A percentile compares a stretch with the other conserved stretches of the same genome.
Conservation (phyloP, 306 rosid genomes). For the Ammopiptanthus mongolicus region DNA sequence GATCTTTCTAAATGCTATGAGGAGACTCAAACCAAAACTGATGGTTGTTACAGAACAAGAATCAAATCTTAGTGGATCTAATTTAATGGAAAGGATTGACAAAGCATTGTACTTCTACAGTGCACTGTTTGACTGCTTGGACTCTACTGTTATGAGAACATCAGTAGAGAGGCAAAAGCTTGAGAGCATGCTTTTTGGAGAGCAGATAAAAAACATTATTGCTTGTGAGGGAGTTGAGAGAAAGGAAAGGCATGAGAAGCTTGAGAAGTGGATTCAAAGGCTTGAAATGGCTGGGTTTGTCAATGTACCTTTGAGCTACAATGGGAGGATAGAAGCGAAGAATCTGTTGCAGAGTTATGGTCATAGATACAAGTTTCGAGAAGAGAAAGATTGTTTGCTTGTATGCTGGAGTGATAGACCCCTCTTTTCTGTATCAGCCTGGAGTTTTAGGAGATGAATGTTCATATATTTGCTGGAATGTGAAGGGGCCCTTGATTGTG, state of each 20-base stretch:
- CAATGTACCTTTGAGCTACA: conserved; percentile 48
- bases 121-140: conserved; percentile 76
- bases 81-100: conserved; percentile 58
- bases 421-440: conserved; percentile 53
- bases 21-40: conserved; percentile 60
- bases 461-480: neutral
- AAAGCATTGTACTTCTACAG: conserved; percentile 60
- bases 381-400: conserved; percentile 43
- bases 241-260: conserved; percentile 72
- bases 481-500: neutral
- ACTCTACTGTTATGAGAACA: conserved; percentile 54
- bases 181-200: conserved; percentile 70
- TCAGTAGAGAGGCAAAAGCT: conserved; percentile 55
- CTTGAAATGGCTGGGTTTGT: conserved; percentile 63
- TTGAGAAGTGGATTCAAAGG: conserved; percentile 66
- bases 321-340: conserved; percentile 46
- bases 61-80: conserved; percentile 67
- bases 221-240: conserved; percentile 79
- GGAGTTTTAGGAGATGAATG: conserved; percentile 39
- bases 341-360: conserved; percentile 44
- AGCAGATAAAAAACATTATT: conserved; percentile 75
- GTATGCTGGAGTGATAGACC: conserved; percentile 51
- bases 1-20: conserved; percentile 42
- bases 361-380: conserved; percentile 52
- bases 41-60: conserved; percentile 83